phyloP scores from a whole-genome alignment of 805 yeast genomes.

The Yarrowia sp. region DNA sequence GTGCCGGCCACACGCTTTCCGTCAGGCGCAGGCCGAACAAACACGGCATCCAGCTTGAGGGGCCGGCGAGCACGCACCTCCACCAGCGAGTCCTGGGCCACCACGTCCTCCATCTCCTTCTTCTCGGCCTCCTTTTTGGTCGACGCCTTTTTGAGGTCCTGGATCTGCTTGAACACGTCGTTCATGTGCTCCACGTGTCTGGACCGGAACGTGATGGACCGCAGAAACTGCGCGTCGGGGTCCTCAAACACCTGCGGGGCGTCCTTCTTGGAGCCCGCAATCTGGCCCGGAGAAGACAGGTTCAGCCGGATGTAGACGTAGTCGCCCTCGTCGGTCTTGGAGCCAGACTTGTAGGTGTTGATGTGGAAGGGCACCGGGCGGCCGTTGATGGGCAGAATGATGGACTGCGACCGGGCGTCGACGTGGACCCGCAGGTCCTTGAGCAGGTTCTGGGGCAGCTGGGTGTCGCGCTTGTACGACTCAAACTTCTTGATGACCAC shows the following conservation, averaged over 20 bases:
- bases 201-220: constrained; percentile 86
- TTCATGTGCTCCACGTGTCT: constrained; percentile 89
- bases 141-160: constrained; percentile 90
- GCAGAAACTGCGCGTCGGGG: constrained; percentile 82
- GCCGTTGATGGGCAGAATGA: constrained; percentile 89
- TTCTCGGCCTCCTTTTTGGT: constrained; percentile 89
- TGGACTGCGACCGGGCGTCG: constrained; percentile 86
- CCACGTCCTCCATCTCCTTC: constrained; percentile 92
- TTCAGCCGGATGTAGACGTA: constrained; percentile 88
- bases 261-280: constrained; percentile 74
- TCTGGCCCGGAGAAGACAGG: constrained; percentile 91
- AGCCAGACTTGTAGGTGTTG: constrained; percentile 90
- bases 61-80: constrained; percentile 86
- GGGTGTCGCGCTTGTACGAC: constrained; percentile 91
- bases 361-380: constrained; percentile 98
- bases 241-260: constrained; percentile 80
- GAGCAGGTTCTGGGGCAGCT: constrained; percentile 76
- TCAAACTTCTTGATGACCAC: constrained; percentile 91
- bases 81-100: constrained; percentile 84
- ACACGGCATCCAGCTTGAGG: constrained; percentile 83
- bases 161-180: constrained; percentile 86
- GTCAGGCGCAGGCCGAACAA: constrained; percentile 94
- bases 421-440: constrained; percentile 86
- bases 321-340: constrained; percentile 96
- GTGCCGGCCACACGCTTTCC: constrained; percentile 94